A percentile compares a stretch with the other conserved stretches of the same genome.
These are phyloP conservation scores for Yamadazyma blattariae DNA, from an alignment of 1,139 yeast genomes.

Conservation along the genomic window DNA sequence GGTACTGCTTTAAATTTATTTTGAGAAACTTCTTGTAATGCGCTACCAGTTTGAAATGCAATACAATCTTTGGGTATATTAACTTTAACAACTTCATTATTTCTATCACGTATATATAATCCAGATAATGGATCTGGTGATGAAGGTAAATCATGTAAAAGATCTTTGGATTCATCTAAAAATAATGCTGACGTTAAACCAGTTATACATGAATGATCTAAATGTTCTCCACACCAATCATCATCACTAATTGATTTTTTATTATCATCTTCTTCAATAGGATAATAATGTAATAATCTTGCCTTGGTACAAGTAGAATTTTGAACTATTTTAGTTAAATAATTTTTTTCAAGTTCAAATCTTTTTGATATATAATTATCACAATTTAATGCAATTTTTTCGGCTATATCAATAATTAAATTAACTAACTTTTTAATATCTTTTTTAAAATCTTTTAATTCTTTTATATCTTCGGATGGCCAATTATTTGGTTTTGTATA, in stretches of 20 bases:
- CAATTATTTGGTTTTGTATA: slow-evolving; percentile 55
- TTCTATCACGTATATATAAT: slow-evolving; percentile 50
- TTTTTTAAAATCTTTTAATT: slow-evolving; percentile 27
- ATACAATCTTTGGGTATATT: slow-evolving; percentile 53
- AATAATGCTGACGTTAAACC: slow-evolving; percentile 59
- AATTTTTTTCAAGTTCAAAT: slow-evolving; percentile 31
- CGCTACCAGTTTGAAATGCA: slow-evolving; percentile 67
- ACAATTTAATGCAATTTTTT: slow-evolving; percentile 51
- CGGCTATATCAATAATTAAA: slow-evolving; percentile 50
- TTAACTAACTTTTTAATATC: slow-evolving; percentile 40
- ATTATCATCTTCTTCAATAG: slow-evolving; percentile 16
- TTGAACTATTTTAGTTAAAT: slow-evolving; percentile 44
- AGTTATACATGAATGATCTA: slow-evolving; percentile 62
- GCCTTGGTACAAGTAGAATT: slow-evolving; percentile 60
- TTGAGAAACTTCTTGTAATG: slow-evolving; percentile 51
- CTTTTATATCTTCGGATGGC: slow-evolving; percentile 34
- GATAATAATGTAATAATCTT: slow-evolving; percentile 54
- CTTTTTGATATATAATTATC: slow-evolving; percentile 40
- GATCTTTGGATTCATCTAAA: slow-evolving; percentile 35
- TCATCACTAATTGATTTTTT: slow-evolving; percentile 14
- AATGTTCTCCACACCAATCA: slow-evolving; percentile 66
- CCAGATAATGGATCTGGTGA: slow-evolving; percentile 52
- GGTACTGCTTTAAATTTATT: slow-evolving; percentile 58
- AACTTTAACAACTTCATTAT: slow-evolving; percentile 47
- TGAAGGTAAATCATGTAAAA: slow-evolving; percentile 18